phyloP scores from a whole-genome alignment of 1,284 basidiomycete species.

The Salmacisia buchloeana region DNA sequence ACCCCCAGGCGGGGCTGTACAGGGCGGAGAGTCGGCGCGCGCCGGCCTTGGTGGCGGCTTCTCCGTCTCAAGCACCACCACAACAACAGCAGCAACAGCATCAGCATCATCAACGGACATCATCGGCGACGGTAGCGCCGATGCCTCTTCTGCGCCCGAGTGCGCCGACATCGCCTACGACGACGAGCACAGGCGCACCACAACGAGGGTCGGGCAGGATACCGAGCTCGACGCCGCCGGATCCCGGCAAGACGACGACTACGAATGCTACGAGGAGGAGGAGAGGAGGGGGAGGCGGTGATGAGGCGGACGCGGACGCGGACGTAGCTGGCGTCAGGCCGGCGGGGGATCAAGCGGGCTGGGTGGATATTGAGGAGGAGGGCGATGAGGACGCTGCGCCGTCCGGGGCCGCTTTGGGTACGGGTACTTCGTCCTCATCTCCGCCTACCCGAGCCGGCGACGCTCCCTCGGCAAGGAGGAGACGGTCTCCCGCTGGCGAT shows the following conservation, averaged over 20 bases:
- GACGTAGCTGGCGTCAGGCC: background rate
- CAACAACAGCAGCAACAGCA: background rate
- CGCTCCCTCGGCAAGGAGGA: too few relatives aligned
- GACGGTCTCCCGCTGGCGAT: too few relatives aligned
- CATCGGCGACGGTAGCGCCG: background rate
- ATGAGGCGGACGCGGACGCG: background rate
- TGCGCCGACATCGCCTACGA: background rate
- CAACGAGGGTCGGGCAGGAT: background rate
- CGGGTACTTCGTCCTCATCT: background rate
- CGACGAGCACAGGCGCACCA: too few relatives aligned
- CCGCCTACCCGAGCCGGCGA: background rate
- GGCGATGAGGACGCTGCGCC: background rate
- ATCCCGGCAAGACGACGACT: background rate
- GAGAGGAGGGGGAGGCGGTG: background rate
- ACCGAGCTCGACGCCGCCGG: background rate
- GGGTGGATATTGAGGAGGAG: constrained; percentile 2
- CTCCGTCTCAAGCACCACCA: background rate
- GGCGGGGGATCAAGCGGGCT: background rate
- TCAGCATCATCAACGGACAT: too few relatives aligned
- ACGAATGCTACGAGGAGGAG: background rate
- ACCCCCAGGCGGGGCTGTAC: background rate
- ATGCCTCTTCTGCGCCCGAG: background rate
- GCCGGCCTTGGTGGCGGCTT: too few relatives aligned
- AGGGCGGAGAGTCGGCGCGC: background rate
- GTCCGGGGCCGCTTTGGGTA: background rate